Conservation (phyloP, 2,329 filamentous ascomycete genomes). For the Exophiala phaeomuriformis region DNA sequence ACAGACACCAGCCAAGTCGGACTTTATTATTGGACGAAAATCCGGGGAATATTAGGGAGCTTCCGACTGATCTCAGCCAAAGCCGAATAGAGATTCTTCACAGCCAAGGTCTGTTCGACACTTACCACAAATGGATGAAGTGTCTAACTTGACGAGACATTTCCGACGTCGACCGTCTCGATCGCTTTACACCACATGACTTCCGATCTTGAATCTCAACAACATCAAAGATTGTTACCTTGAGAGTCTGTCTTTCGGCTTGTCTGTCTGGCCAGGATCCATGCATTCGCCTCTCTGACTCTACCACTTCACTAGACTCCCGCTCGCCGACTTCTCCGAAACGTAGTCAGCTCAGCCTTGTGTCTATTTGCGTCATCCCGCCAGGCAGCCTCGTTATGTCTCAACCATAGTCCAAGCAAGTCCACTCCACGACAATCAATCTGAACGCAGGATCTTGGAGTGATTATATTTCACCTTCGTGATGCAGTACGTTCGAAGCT, state of each 20-base stretch:
- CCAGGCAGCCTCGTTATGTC: constrained; percentile 11
- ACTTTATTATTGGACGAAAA: neutral
- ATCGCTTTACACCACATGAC: neutral
- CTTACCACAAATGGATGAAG: no score
- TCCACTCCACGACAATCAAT: no score
- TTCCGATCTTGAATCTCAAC: neutral
- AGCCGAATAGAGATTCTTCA: neutral
- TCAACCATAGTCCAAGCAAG: neutral
- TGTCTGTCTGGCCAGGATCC: no score
- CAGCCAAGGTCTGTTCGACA: no score
- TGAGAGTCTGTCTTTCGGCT: no score
- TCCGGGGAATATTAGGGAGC: constrained; percentile 1
- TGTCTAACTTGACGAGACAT: no score
- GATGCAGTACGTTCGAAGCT: constrained; percentile 97
- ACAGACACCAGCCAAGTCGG: neutral
- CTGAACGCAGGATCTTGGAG: no score
- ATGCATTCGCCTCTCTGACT: no score
- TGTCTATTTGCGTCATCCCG: neutral
- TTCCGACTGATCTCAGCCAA: neutral
- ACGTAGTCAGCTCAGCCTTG: no score
- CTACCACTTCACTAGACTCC: no score
- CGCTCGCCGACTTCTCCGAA: no score
- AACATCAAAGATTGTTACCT: no score
- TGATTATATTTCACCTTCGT: constrained; percentile 13
- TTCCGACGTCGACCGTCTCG: neutral